Evolutionary conservation across 106 monocot species (phyloP).

Genomic region (Dioscorea alata): DNA sequence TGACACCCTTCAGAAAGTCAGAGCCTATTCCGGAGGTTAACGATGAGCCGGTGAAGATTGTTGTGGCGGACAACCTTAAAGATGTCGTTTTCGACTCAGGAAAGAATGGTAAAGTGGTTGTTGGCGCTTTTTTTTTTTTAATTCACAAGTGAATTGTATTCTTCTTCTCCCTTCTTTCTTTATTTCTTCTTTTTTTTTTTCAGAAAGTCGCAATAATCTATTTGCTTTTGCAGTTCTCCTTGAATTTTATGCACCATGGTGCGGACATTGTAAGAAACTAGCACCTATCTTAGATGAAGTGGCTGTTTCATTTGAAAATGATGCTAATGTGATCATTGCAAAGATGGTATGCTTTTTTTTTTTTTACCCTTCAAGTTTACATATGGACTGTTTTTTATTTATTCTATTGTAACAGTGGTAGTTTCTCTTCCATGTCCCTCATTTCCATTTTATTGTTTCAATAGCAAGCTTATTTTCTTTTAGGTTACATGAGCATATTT

Average conservation of each 20-base stretch:
- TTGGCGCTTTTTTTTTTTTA: neutral
- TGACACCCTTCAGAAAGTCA: conserved; percentile 64
- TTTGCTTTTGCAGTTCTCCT: conserved; percentile 51
- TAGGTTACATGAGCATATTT: too few relatives aligned
- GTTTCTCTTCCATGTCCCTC: too few relatives aligned
- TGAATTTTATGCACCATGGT: conserved; percentile 98
- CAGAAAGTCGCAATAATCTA: neutral
- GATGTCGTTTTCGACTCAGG: conserved; percentile 70
- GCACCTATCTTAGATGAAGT: conserved; percentile 87
- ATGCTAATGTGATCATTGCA: conserved; percentile 79
- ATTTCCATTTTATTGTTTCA: too few relatives aligned
- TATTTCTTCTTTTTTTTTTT: too few relatives aligned
- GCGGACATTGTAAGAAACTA: conserved; percentile 81
- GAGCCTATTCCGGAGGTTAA: conserved; percentile 90
- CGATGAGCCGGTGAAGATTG: conserved; percentile 81
- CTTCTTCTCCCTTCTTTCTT: too few relatives aligned
- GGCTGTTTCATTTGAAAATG: conserved; percentile 61
- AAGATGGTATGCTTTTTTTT: conserved; percentile 59
- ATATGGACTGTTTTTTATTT: neutral
- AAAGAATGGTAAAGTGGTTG: conserved; percentile 63
- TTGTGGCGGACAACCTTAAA: conserved; percentile 68
- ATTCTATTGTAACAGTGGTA: too few relatives aligned
- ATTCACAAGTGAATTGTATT: too few relatives aligned
- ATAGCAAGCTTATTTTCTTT: too few relatives aligned
- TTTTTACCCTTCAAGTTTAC: neutral